Base-by-base conservation (phyloP, 164 flowering plant species). In the Warburgia ugandensis region DNA sequence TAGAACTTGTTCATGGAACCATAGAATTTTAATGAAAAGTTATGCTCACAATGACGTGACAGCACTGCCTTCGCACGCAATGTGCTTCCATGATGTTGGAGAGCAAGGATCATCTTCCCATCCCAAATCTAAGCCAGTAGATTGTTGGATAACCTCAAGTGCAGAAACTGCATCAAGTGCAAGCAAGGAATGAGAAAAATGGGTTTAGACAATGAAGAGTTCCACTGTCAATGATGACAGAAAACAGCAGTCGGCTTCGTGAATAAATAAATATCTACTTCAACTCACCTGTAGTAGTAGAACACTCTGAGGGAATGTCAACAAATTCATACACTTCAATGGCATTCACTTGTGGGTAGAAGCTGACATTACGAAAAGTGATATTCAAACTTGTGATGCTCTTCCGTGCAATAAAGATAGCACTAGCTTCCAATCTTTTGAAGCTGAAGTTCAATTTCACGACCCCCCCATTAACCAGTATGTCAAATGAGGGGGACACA, bases 21-120 rank as follows among this genome's bases (percentile, higher is more conserved):
- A 38, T 1, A 58, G n/a, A 51, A 28, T 27, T 41, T 19, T 22
- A 3, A n/a, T 16, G n/a, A 30, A 50, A 48, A 10, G 3, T 29
- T 56, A 33, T 50, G 50, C 77, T 52, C 71, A 87, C 96, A 87
- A 35, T 45, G 94, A 80, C 58, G 79, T 76, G 35, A 87, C 88
- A 0, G 64, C 19, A 62, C 68, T 84, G 68, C 83, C 90, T 71
- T 77, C 84, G 45, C 96, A 87, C 50, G 54, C 69, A 33, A 87
- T 67, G 54, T 71, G 83, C 50, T 82, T 71, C 96, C 96, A 87
- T 44, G 73, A 66, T 19, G 54, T 63, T 12, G 96, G 96, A 54
- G 68, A 77, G 70, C 96, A 87, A 3, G 96, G 96, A 68, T 87
- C 96, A 52, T 84, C 94, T 67, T 82, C 54, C 96, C 96, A 87